A percentile compares a stretch with the other conserved stretches of the same genome.
phyloP scores from a whole-genome alignment of 108 stramenopile species.

The Mayamaea pseudoterrestris region DNA sequence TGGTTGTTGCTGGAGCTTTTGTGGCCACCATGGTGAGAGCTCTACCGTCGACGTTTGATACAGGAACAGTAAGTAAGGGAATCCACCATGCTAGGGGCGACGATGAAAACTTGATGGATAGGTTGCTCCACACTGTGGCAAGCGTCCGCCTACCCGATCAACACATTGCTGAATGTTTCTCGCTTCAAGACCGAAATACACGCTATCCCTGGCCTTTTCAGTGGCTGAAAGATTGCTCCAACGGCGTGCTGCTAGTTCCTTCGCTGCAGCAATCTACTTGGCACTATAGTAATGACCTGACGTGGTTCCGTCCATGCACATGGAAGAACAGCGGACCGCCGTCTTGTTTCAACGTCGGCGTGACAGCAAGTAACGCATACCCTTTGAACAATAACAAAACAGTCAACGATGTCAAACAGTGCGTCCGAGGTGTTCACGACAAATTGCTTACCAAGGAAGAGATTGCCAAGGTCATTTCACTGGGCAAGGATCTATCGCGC shows the following conservation, averaged over 20 bases:
- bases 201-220: neutral
- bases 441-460: conserved; percentile 12
- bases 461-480: too few species aligned
- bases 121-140: conserved; percentile 10
- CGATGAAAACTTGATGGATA: conserved; percentile 10
- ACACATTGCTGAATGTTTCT: neutral
- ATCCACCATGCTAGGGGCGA: conserved; percentile 19
- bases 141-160: conserved; percentile 12
- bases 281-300: too few species aligned
- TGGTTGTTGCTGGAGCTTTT: conserved; percentile 24
- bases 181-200: neutral
- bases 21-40: conserved; percentile 25
- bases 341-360: conserved; percentile 2
- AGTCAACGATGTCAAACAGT: conserved; percentile 3
- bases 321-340: too few species aligned
- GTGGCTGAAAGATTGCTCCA: conserved; percentile 13
- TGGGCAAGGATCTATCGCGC: too few species aligned
- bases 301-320: too few species aligned
- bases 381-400: too few species aligned
- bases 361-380: conserved; percentile 8
- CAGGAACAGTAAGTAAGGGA: neutral
- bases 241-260: conserved; percentile 39
- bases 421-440: conserved; percentile 47
- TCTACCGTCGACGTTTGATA: conserved; percentile 9
- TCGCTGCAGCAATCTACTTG: conserved; percentile 8